These are phyloP conservation scores for Blastobotrys niveus DNA, from an alignment of 1,139 yeast species.

Conservation along the genomic window DNA sequence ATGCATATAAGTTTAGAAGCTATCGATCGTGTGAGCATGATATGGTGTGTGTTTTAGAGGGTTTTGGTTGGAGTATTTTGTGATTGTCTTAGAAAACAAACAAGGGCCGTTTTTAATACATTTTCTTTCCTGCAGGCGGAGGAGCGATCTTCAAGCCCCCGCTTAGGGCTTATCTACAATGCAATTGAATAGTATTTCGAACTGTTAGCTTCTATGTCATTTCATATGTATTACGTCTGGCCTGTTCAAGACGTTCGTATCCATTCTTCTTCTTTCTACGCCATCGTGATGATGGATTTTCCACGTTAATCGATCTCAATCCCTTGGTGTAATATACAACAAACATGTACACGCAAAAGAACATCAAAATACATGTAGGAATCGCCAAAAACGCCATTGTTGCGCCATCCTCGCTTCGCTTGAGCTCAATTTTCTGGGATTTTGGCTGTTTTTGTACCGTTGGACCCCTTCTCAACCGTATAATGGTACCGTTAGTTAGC, in stretches of 20 bases:
- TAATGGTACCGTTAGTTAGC: constrained; percentile 46
- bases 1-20: too few species aligned
- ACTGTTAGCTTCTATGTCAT: constrained; percentile 2
- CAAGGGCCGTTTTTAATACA: too few species aligned
- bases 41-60: too few species aligned
- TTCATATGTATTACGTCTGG: constrained; percentile 10
- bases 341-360: constrained; percentile 30
- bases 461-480: constrained; percentile 53
- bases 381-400: constrained; percentile 53
- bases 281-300: background rate
- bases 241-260: constrained; percentile 7
- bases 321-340: constrained; percentile 15
- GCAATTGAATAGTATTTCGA: too few species aligned
- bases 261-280: constrained; percentile 9
- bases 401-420: constrained; percentile 50
- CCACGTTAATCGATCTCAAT: constrained; percentile 6
- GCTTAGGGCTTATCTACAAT: too few species aligned
- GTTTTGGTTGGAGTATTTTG: too few species aligned
- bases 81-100: too few species aligned
- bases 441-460: constrained; percentile 56
- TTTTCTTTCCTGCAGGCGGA: too few species aligned
- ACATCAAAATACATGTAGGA: constrained; percentile 65
- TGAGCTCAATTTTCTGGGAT: constrained; percentile 34
- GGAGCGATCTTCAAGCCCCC: too few species aligned
- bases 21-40: too few species aligned